Evolutionary conservation across 371 early-diverging fungal genomes (phyloP).

Genomic region (Rhizopus delemar): DNA sequence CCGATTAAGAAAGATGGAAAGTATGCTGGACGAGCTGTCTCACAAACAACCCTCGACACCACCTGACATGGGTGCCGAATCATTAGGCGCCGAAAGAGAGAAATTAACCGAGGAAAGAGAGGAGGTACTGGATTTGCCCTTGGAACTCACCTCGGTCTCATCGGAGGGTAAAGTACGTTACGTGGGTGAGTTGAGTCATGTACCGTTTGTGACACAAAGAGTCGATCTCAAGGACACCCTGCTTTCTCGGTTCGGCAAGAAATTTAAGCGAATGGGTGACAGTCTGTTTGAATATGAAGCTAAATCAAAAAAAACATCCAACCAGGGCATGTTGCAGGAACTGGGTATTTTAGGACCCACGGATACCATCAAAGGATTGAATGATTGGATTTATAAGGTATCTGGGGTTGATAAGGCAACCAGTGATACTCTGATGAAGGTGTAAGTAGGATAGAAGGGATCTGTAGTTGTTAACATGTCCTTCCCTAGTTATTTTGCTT

Average conservation of each 20-base stretch:
- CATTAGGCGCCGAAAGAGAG: no score
- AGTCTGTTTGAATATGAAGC: slow-evolving; percentile 37
- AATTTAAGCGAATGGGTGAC: slow-evolving; percentile 41
- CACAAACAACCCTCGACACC: not conserved
- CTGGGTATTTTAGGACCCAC: slow-evolving; percentile 40
- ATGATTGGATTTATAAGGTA: slow-evolving; percentile 46
- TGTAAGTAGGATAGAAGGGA: slow-evolving; percentile 40
- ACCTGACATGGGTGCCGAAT: not conserved
- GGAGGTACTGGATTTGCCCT: not conserved
- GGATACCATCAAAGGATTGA: slow-evolving; percentile 38
- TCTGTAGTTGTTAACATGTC: no score
- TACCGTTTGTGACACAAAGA: slow-evolving; percentile 43
- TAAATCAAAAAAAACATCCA: slow-evolving; percentile 11
- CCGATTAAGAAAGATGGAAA: slow-evolving; percentile 68
- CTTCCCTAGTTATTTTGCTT: slow-evolving; percentile 43
- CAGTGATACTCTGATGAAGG: slow-evolving; percentile 49
- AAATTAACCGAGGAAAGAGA: not conserved
- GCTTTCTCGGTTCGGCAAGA: slow-evolving; percentile 25
- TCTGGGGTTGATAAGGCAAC: slow-evolving; percentile 41
- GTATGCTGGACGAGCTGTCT: slow-evolving; percentile 19
- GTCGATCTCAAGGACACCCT: slow-evolving; percentile 42
- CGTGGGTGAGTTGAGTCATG: slow-evolving; percentile 42
- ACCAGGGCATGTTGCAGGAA: slow-evolving; percentile 21
- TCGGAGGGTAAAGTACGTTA: slow-evolving; percentile 32
- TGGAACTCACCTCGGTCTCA: slow-evolving; percentile 27